phyloP scores from a whole-genome alignment of 495 filamentous ascomycete species.

The Daldinia grandis region DNA sequence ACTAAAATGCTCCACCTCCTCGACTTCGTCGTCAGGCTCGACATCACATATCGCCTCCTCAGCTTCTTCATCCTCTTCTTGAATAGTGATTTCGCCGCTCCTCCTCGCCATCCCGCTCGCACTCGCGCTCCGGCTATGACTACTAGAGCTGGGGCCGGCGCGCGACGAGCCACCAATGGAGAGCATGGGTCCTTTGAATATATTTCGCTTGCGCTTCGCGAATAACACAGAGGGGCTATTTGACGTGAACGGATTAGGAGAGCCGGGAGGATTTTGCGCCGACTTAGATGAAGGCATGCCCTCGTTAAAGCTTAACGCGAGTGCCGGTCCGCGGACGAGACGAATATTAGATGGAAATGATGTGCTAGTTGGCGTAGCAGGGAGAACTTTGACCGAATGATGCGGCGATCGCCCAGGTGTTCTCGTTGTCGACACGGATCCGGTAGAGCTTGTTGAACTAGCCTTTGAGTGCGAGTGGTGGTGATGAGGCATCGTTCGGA shows the following conservation, averaged over 20 bases:
- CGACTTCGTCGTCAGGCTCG: constrained; percentile 56
- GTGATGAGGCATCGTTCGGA: constrained; percentile 92
- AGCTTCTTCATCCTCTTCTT: constrained; percentile 84
- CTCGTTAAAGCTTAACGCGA: constrained; percentile 62
- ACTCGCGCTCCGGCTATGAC: constrained; percentile 63
- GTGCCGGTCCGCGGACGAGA: constrained; percentile 70
- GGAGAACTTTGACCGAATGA: constrained; percentile 90
- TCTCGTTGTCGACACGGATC: constrained; percentile 72
- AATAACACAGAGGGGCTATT: constrained; percentile 75
- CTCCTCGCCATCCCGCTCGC: constrained; percentile 60
- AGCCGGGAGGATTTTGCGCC: constrained; percentile 49
- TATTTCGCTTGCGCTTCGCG: constrained; percentile 85
- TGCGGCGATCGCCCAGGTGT: constrained; percentile 79
- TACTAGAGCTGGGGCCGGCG: constrained; percentile 48
- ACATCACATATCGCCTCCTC: constrained; percentile 44
- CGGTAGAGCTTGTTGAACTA: constrained; percentile 88
- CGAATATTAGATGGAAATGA: constrained; percentile 89
- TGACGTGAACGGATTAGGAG: constrained; percentile 56
- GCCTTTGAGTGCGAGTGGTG: constrained; percentile 94
- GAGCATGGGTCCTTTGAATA: constrained; percentile 87
- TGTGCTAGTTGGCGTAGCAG: constrained; percentile 82
- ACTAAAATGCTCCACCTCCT: constrained; percentile 75
- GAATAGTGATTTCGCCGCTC: constrained; percentile 77
- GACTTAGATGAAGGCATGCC: constrained; percentile 50
- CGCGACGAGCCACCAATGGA: constrained; percentile 54